phyloP scores from a whole-genome alignment of 192 early-diverging fungal genomes.

The Oehlia diaphana region DNA sequence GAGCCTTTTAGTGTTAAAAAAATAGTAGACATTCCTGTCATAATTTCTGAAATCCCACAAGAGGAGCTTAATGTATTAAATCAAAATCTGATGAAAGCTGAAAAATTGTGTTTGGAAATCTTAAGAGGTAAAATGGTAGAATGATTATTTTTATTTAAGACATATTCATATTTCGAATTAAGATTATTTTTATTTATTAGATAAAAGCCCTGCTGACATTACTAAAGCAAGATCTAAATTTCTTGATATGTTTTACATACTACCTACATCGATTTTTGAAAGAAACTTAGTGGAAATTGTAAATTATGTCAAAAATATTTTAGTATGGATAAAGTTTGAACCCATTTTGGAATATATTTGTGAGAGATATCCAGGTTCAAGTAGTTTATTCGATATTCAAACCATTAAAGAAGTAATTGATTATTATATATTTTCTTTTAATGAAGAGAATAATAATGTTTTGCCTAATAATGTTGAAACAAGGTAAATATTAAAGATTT shows the following conservation, averaged over 20 bases:
- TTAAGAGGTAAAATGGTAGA: background rate
- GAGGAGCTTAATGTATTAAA: background rate
- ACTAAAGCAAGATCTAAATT: slow-evolving; percentile 15
- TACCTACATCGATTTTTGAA: slow-evolving; percentile 31
- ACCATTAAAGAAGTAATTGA: slow-evolving; percentile 14
- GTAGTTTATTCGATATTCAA: slow-evolving; percentile 38
- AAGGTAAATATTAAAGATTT: background rate
- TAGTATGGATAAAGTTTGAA: slow-evolving; percentile 24
- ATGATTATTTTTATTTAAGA: background rate
- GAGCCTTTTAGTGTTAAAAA: background rate
- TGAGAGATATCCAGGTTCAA: slow-evolving; percentile 41
- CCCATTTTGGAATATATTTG: slow-evolving; percentile 44
- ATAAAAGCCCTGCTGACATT: background rate
- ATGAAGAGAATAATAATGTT: background rate
- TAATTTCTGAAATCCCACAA: background rate
- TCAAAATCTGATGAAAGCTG: background rate
- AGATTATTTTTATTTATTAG: background rate
- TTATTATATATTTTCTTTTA: background rate
- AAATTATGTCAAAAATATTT: slow-evolving; percentile 11
- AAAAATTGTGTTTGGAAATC: background rate
- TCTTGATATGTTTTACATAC: slow-evolving; percentile 14
- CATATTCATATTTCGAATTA: background rate
- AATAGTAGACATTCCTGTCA: background rate
- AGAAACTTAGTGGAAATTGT: slow-evolving; percentile 33
- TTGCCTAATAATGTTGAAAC: background rate